Conservation (phyloP, 2,329 filamentous ascomycete species). For the Pseudogymnoascus sp. region DNA sequence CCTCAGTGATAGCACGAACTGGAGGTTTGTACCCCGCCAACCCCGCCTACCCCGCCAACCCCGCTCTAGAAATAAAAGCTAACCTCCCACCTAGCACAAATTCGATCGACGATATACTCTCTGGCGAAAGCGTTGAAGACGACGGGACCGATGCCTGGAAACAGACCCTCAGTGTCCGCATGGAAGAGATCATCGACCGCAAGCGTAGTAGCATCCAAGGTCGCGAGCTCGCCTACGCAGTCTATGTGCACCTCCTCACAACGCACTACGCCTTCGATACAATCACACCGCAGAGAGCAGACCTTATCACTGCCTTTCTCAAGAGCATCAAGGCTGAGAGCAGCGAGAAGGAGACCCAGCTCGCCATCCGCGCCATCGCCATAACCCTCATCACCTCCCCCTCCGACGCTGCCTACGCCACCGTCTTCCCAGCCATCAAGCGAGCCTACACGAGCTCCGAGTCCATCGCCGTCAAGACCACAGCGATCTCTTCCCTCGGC, state of each 20-base stretch:
- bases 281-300: conserved; percentile 43
- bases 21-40: conserved; percentile 34
- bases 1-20: conserved; percentile 45
- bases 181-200: conserved; percentile 58
- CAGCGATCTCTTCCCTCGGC: conserved; percentile 57
- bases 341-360: conserved; percentile 53
- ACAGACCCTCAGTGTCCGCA: conserved; percentile 47
- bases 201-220: conserved; percentile 60
- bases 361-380: conserved; percentile 49
- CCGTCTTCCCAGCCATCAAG: conserved; percentile 47
- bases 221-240: conserved; percentile 50
- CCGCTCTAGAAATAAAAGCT: not conserved
- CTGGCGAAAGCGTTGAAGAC: conserved; percentile 37
- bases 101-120: conserved; percentile 44
- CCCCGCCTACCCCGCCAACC: not conserved
- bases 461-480: conserved; percentile 50
- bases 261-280: conserved; percentile 54
- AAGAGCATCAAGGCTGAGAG: conserved; percentile 56
- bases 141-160: conserved; percentile 47
- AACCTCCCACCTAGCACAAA: conserved; percentile 29
- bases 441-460: conserved; percentile 51
- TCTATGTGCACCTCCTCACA: conserved; percentile 52
- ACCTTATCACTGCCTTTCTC: conserved; percentile 51
- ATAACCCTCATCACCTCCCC: conserved; percentile 56
- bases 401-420: conserved; percentile 53